These are phyloP conservation scores for Pilatotrama ljubarskyi DNA, from an alignment of 768 basidiomycete species.

Conservation along the genomic window DNA sequence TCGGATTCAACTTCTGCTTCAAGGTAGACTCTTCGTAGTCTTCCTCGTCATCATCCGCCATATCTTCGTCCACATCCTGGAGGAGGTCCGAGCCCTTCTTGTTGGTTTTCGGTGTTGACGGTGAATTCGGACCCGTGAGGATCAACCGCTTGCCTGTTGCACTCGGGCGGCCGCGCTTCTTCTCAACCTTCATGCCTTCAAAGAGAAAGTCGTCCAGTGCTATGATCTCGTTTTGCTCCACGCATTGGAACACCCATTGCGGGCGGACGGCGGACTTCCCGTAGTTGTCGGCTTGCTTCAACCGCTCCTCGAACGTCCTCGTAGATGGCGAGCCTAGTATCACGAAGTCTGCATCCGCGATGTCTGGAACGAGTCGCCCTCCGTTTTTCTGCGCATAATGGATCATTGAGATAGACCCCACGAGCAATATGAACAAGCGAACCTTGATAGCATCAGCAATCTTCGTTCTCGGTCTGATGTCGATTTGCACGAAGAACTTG, in stretches of 20 bases:
- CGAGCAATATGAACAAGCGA: slow-evolving; percentile 17
- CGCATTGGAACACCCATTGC: slow-evolving; percentile 23
- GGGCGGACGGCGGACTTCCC: slow-evolving; percentile 47
- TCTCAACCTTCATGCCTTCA: slow-evolving; percentile 10
- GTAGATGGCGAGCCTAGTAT: slow-evolving; percentile 52
- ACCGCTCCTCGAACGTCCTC: slow-evolving; percentile 50
- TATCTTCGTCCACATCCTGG: background rate
- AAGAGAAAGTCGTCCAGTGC: slow-evolving; percentile 17
- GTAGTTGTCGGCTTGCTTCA: slow-evolving; percentile 34
- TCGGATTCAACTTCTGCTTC: background rate
- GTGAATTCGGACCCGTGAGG: background rate
- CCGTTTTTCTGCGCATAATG: slow-evolving; percentile 55
- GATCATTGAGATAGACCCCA: background rate
- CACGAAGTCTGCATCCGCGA: slow-evolving; percentile 59
- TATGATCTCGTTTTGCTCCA: slow-evolving; percentile 16
- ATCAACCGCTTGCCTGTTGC: background rate
- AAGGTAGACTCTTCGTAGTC: background rate
- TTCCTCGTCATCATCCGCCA: slow-evolving; percentile 2
- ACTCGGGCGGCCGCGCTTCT: slow-evolving; percentile 5
- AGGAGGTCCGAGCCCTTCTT: background rate
- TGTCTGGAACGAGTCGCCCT: slow-evolving; percentile 55
- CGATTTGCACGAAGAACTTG: slow-evolving; percentile 69
- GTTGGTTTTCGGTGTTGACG: background rate
- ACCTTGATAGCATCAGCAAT: slow-evolving; percentile 65
- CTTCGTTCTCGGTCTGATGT: slow-evolving; percentile 52